A percentile compares a stretch with the other conserved stretches of the same genome.
These are phyloP conservation scores for Cordyceps tenuipes DNA, from an alignment of 2,329 filamentous ascomycete species.

Conservation along the genomic window DNA sequence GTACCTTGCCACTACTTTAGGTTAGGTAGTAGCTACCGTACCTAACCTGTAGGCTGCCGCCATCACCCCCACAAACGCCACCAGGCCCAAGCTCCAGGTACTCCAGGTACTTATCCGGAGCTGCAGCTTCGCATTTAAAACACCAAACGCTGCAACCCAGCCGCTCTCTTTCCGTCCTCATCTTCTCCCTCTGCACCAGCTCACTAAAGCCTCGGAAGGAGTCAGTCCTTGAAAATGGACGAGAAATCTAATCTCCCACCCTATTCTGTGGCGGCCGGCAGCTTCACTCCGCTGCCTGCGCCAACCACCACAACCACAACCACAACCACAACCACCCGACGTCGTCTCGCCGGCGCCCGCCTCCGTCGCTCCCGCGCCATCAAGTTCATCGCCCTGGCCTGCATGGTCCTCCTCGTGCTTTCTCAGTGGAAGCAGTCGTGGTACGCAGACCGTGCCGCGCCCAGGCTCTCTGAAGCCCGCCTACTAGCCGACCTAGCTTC, in stretches of 20 bases:
- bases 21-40: too few relatives aligned
- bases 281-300: constrained; percentile 15
- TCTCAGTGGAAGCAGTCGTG: constrained; percentile 39
- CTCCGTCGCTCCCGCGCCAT: constrained; percentile 37
- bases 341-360: constrained; percentile 13
- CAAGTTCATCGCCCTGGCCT: constrained; percentile 35
- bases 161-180: background rate
- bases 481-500: constrained; percentile 46
- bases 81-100: background rate
- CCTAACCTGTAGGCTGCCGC: too few relatives aligned
- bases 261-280: constrained; percentile 10
- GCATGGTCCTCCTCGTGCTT: constrained; percentile 42
- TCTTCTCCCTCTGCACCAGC: background rate
- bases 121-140: background rate
- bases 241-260: constrained; percentile 13
- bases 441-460: constrained; percentile 18
- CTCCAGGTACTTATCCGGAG: background rate
- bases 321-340: constrained; percentile 11
- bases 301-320: constrained; percentile 1
- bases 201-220: background rate
- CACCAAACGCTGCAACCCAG: background rate
- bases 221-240: constrained; percentile 7
- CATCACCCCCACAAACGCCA: constrained; percentile 3
- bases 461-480: constrained; percentile 41
- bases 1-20: too few relatives aligned